Conservation (phyloP, 345 rosid species). For the rapeseed (Brassica napus) region Da-Ae NC_063447.1:6646501-6647000, state of each 20-base stretch:
- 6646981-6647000: slow-evolving; percentile 75
- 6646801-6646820: slow-evolving; percentile 86
- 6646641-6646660: slow-evolving; percentile 74
- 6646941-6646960: slow-evolving; percentile 80
- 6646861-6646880: slow-evolving; percentile 86
- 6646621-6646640: slow-evolving; percentile 75
- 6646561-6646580: slow-evolving; percentile 91
- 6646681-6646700: slow-evolving; percentile 79
- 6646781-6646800: slow-evolving; percentile 73
- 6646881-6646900: slow-evolving; percentile 68
- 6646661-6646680: slow-evolving; percentile 86
- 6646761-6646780: slow-evolving; percentile 76
- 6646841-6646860: slow-evolving; percentile 79
- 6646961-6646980: slow-evolving; percentile 87
- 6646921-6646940: slow-evolving; percentile 85
- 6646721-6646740: slow-evolving; percentile 71
- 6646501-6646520: slow-evolving; percentile 87
- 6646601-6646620: slow-evolving; percentile 70
- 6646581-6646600: slow-evolving; percentile 81
- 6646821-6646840: slow-evolving; percentile 74
- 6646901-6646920: slow-evolving; percentile 64
- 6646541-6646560: slow-evolving; percentile 79
- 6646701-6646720: slow-evolving; percentile 85
- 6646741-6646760: slow-evolving; percentile 80
- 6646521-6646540: slow-evolving; percentile 79